Conservation (phyloP, 345 rosid species). For the Abelmoschus esculentus region DNA sequence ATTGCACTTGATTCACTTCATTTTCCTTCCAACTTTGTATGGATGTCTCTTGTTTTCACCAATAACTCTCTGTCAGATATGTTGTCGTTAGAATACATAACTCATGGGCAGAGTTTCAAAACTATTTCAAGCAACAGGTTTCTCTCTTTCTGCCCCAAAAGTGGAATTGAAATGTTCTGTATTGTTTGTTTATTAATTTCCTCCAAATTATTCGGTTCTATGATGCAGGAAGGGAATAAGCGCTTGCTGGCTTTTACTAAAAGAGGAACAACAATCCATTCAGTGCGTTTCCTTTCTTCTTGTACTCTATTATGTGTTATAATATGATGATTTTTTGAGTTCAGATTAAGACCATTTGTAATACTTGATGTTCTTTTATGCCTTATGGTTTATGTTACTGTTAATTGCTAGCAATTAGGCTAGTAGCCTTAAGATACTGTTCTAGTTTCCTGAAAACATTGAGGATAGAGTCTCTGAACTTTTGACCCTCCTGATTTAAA, state of each 20-base stretch:
- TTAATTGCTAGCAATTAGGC: not conserved
- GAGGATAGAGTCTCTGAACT: not conserved
- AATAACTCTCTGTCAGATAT: conserved; percentile 40
- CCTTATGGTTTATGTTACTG: not conserved
- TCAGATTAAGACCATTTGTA: not conserved
- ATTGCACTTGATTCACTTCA: not conserved
- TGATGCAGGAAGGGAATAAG: conserved; percentile 68
- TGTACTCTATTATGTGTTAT: not conserved
- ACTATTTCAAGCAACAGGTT: conserved; percentile 76
- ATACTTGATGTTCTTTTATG: not conserved
- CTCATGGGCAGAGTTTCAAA: conserved; percentile 73
- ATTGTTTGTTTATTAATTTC: not conserved
- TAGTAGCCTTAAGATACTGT: not conserved
- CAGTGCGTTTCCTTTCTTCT: conserved; percentile 42
- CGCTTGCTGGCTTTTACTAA: conserved; percentile 86
- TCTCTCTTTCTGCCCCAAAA: conserved; percentile 13
- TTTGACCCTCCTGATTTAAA: not conserved
- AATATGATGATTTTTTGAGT: not conserved
- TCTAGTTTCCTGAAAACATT: not conserved
- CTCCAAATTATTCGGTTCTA: conserved; percentile 7
- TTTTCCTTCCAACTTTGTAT: not conserved
- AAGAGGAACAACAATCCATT: conserved; percentile 67
- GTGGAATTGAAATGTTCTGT: not conserved
- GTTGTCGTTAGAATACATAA: conserved; percentile 75
- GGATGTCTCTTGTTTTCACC: conserved; percentile 20